Conservation (phyloP, 192 early-diverging fungal genomes). For the Chytriomyces sp. region DNA sequence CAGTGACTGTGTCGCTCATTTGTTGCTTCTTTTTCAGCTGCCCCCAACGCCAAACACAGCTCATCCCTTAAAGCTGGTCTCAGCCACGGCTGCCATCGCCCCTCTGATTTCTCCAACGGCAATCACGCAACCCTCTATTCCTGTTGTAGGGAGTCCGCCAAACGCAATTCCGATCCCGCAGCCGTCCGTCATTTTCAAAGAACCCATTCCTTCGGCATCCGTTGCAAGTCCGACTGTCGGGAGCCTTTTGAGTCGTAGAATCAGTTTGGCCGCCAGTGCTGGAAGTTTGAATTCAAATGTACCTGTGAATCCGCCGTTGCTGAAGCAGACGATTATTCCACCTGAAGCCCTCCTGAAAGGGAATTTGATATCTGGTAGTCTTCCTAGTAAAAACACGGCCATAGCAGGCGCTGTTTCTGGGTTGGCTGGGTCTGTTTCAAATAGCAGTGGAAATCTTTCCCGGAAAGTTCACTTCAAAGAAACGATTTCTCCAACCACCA, state of each 20-base stretch:
- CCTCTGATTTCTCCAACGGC: not conserved
- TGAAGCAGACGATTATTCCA: not conserved
- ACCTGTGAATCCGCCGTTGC: no score
- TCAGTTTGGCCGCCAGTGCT: not conserved
- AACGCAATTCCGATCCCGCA: not conserved
- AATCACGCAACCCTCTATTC: not conserved
- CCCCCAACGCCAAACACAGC: no score
- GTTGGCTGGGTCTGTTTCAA: not conserved
- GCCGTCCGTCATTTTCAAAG: not conserved
- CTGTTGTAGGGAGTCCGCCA: not conserved
- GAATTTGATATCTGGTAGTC: not conserved
- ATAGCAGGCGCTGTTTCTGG: not conserved
- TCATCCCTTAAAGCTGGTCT: not conserved
- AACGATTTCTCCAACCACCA: not conserved
- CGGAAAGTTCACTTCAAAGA: conserved; percentile 34
- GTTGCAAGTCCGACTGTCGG: not conserved
- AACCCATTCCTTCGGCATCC: not conserved
- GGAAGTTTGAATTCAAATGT: not conserved
- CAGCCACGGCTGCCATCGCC: not conserved
- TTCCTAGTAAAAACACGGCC: not conserved
- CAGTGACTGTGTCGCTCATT: not conserved
- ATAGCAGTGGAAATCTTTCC: not conserved
- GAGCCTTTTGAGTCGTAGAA: not conserved
- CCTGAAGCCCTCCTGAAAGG: not conserved
- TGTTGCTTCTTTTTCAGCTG: no score